These are phyloP conservation scores for Annulohypoxylon moriforme DNA, from an alignment of 495 filamentous ascomycete species.

Conservation along the genomic window DNA sequence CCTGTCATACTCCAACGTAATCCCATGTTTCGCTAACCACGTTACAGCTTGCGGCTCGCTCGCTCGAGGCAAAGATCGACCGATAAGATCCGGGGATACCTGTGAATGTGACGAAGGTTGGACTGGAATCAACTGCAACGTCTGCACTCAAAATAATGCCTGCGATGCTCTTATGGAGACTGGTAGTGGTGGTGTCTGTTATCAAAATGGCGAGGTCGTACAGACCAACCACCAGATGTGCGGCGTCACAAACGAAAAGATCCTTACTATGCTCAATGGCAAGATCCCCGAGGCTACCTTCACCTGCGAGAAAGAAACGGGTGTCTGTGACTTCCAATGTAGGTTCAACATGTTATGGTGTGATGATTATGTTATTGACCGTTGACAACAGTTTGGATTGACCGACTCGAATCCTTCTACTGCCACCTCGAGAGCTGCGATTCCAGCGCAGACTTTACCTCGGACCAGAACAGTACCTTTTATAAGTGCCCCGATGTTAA, in stretches of 20 bases:
- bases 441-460: constrained; percentile 73
- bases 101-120: constrained; percentile 95
- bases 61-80: constrained; percentile 77
- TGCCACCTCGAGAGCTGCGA: constrained; percentile 85
- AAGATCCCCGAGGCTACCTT: constrained; percentile 93
- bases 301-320: constrained; percentile 77
- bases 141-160: constrained; percentile 83
- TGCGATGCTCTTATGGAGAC: constrained; percentile 88
- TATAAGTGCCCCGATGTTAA: constrained; percentile 86
- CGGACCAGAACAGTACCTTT: constrained; percentile 79
- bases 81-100: constrained; percentile 70
- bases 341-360: constrained; percentile 45
- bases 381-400: constrained; percentile 81
- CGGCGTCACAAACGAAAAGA: constrained; percentile 94
- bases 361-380: constrained; percentile 51
- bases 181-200: constrained; percentile 84
- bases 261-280: constrained; percentile 83
- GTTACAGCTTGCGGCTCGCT: constrained; percentile 83
- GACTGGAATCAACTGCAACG: constrained; percentile 99
- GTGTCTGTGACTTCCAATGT: constrained; percentile 94
- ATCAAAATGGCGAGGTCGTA: constrained; percentile 87
- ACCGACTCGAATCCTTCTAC: constrained; percentile 93
- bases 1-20: not conserved
- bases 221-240: constrained; percentile 98
- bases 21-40: constrained; percentile 37